These are phyloP conservation scores for Chrysoporthe puriensis DNA, from an alignment of 2,329 filamentous ascomycete genomes.

Conservation along the genomic window DNA sequence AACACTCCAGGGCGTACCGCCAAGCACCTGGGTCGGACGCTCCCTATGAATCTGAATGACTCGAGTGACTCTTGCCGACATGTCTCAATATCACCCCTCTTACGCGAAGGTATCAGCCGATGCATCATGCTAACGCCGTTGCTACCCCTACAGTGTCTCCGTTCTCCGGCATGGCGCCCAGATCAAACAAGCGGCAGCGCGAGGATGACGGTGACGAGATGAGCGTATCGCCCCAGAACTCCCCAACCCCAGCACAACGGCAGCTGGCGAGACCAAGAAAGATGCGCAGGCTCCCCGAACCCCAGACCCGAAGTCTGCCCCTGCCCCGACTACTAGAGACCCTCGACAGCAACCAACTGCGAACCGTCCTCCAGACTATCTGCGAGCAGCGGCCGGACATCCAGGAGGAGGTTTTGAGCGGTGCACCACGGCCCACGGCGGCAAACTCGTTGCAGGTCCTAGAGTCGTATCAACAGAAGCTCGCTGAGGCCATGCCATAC, in stretches of 20 bases:
- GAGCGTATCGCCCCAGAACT: conserved; percentile 84
- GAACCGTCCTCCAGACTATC: conserved; percentile 84
- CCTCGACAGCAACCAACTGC: conserved; percentile 81
- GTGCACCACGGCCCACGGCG: conserved; percentile 86
- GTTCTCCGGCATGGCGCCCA: conserved; percentile 55
- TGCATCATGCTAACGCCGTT: conserved; percentile 26
- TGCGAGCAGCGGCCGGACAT: conserved; percentile 89
- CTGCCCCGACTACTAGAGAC: conserved; percentile 86
- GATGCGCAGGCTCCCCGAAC: conserved; percentile 57
- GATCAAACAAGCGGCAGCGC: conserved; percentile 79
- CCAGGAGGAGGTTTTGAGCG: conserved; percentile 78
- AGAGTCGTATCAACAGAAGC: conserved; percentile 75
- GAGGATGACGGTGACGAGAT: conserved; percentile 84
- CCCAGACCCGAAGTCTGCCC: conserved; percentile 39
- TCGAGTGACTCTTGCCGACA: conserved; percentile 7
- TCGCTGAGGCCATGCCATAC: conserved; percentile 83
- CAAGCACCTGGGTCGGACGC: neutral
- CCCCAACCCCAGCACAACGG: conserved; percentile 74
- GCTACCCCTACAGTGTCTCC: conserved; percentile 46
- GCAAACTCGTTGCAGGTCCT: conserved; percentile 79
- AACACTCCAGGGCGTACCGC: neutral
- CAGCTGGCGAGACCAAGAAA: conserved; percentile 69
- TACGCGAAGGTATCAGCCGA: neutral
- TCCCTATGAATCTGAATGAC: conserved; percentile 19
- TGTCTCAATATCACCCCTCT: neutral